Percentiles rank a stretch among this genome's conserved stretches.
Conservation (phyloP, 129 eudicot species). For the Pulicaria dysenterica region DNA sequence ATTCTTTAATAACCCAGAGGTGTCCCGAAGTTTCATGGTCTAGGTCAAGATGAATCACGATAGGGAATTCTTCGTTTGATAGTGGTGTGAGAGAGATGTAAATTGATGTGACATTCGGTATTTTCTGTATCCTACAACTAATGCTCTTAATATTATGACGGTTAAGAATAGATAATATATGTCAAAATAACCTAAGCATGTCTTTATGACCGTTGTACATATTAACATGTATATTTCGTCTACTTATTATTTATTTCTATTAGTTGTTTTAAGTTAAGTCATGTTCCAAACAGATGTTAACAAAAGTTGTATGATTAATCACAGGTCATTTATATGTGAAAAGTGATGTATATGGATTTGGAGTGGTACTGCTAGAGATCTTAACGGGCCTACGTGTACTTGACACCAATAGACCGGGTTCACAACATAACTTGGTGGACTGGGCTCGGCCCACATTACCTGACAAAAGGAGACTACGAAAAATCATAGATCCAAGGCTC, state of each 20-base stretch:
- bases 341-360: slow-evolving; percentile 89
- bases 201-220: too few relatives aligned
- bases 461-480: slow-evolving; percentile 50
- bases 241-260: not conserved
- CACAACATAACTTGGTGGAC: slow-evolving; percentile 62
- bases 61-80: not conserved
- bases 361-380: slow-evolving; percentile 73
- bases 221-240: too few relatives aligned
- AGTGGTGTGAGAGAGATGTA: not conserved
- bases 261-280: not conserved
- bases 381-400: slow-evolving; percentile 70
- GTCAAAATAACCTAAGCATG: too few relatives aligned
- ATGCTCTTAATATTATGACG: too few relatives aligned
- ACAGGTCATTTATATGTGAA: slow-evolving; percentile 82
- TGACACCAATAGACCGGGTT: slow-evolving; percentile 62
- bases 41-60: not conserved
- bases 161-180: too few relatives aligned
- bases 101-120: too few relatives aligned
- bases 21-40: too few relatives aligned
- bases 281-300: slow-evolving; percentile 6
- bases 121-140: too few relatives aligned
- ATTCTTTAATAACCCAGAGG: too few relatives aligned
- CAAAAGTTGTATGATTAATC: not conserved
- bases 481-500: slow-evolving; percentile 63
- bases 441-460: slow-evolving; percentile 67